Percentiles rank a stretch among this genome's conserved stretches.
Conservation (phyloP, 495 filamentous ascomycete genomes). For the Bacidia rubella region DNA sequence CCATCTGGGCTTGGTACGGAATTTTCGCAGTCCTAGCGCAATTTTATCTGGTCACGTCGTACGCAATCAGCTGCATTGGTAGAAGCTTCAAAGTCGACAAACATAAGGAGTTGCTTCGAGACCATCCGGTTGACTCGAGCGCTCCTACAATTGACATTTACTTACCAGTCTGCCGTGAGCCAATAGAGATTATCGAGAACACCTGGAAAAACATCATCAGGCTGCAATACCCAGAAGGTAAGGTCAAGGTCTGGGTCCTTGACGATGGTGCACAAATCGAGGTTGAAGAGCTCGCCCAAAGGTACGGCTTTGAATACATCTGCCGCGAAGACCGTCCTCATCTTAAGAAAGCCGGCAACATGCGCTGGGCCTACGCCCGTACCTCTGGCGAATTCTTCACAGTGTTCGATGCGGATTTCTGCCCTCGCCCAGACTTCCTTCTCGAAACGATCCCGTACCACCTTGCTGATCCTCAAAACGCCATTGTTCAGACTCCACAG, state of each 20-base stretch:
- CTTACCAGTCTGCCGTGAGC: constrained; percentile 21
- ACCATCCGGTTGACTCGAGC: constrained; percentile 4
- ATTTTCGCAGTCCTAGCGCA: constrained; percentile 16
- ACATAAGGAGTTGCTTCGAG: constrained; percentile 16
- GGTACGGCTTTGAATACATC: constrained; percentile 18
- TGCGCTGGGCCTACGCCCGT: constrained; percentile 19
- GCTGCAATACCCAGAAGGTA: constrained; percentile 17
- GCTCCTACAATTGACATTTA: constrained; percentile 23
- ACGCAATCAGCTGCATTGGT: constrained; percentile 17
- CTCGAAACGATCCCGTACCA: constrained; percentile 17
- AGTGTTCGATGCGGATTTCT: constrained; percentile 24
- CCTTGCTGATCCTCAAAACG: constrained; percentile 14
- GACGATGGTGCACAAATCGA: constrained; percentile 19
- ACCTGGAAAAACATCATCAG: constrained; percentile 18
- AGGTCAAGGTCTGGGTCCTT: constrained; percentile 18
- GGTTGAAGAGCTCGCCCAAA: constrained; percentile 16
- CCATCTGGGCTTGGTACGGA: constrained; percentile 18
- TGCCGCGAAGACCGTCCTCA: constrained; percentile 18
- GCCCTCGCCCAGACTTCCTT: constrained; percentile 21
- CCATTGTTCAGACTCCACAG: constrained; percentile 21
- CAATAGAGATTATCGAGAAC: constrained; percentile 20
- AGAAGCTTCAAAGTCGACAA: constrained; percentile 15
- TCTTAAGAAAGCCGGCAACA: constrained; percentile 22
- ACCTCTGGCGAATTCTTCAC: constrained; percentile 20
- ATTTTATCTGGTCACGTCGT: constrained; percentile 19